phyloP scores from a whole-genome alignment of 345 rosid genomes.

The Noccaea caerulescens region DNA sequence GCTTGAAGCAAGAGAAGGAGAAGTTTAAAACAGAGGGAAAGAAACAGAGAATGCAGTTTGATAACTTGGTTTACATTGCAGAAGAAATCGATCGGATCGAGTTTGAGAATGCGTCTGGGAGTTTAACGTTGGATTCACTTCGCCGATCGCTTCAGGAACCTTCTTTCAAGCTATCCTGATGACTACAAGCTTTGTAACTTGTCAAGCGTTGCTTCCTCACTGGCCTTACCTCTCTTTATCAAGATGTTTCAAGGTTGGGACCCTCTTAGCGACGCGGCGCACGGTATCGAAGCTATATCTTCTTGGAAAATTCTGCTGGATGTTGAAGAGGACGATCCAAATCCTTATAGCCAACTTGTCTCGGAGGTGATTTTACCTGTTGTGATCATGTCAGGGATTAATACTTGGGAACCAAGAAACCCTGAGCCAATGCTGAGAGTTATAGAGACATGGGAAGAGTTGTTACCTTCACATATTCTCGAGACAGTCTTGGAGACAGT shows the following conservation, averaged over 20 bases:
- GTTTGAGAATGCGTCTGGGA: slow-evolving; percentile 59
- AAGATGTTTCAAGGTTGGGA: slow-evolving; percentile 96
- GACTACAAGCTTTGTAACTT: slow-evolving; percentile 82
- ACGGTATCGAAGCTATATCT: slow-evolving; percentile 62
- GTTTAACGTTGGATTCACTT: slow-evolving; percentile 68
- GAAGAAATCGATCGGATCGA: slow-evolving; percentile 55
- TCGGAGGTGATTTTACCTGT: slow-evolving; percentile 84
- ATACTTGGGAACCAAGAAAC: slow-evolving; percentile 91
- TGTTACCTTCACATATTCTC: slow-evolving; percentile 66
- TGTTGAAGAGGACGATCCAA: slow-evolving; percentile 57
- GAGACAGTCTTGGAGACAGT: slow-evolving; percentile 64
- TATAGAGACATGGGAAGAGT: slow-evolving; percentile 78
- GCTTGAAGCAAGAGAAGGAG: slow-evolving; percentile 82
- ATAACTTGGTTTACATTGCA: slow-evolving; percentile 64
- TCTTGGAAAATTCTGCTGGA: slow-evolving; percentile 75
- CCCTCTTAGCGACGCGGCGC: slow-evolving; percentile 71
- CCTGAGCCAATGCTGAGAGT: slow-evolving; percentile 96
- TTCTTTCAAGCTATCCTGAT: slow-evolving; percentile 58
- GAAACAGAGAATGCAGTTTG: slow-evolving; percentile 58
- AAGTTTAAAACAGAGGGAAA: slow-evolving; percentile 59
- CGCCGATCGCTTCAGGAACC: slow-evolving; percentile 53
- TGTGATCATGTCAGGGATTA: slow-evolving; percentile 75
- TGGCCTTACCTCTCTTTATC: slow-evolving; percentile 76
- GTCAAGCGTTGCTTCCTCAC: slow-evolving; percentile 73
- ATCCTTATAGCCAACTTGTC: slow-evolving; percentile 74